These are phyloP conservation scores for Melocanna baccifera DNA, from an alignment of 176 grass and related monocot species.

Conservation along the genomic window DNA sequence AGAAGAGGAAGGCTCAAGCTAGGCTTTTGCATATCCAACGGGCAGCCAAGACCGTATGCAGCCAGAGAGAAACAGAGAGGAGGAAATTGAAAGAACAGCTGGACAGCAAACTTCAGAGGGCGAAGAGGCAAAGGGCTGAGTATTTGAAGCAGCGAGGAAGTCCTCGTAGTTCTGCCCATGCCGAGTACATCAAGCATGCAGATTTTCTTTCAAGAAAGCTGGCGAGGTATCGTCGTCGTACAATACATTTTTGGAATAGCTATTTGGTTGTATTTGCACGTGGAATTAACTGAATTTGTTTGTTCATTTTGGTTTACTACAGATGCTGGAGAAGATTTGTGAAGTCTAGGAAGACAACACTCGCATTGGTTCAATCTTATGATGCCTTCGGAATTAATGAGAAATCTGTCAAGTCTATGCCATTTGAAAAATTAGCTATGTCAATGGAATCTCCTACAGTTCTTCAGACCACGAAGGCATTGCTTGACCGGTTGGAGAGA, in stretches of 20 bases:
- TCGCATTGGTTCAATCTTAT: slow-evolving; percentile 61
- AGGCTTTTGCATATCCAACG: slow-evolving; percentile 57
- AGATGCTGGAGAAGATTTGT: slow-evolving; percentile 95
- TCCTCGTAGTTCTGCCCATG: slow-evolving; percentile 45
- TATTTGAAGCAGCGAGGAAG: slow-evolving; percentile 88
- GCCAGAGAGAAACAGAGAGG: slow-evolving; percentile 74
- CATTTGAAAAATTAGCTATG: slow-evolving; percentile 82
- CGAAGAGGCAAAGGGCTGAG: slow-evolving; percentile 75
- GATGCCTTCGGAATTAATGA: slow-evolving; percentile 64
- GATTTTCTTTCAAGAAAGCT: slow-evolving; percentile 78
- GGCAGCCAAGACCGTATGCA: slow-evolving; percentile 67
- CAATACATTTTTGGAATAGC: slow-evolving; percentile 6
- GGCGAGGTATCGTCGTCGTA: slow-evolving; percentile 45
- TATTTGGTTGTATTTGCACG: neutral
- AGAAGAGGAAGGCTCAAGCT: slow-evolving; percentile 70
- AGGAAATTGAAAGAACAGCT: slow-evolving; percentile 83
- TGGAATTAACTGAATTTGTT: neutral
- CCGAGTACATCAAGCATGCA: slow-evolving; percentile 60
- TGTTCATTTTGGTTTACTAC: slow-evolving; percentile 22
- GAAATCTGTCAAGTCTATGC: slow-evolving; percentile 78
- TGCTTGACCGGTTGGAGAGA: slow-evolving; percentile 74
- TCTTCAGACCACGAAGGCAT: slow-evolving; percentile 62
- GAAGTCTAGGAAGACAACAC: slow-evolving; percentile 71
- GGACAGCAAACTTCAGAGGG: slow-evolving; percentile 80
- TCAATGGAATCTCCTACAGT: slow-evolving; percentile 64